These are phyloP conservation scores for Aspergillus luchuensis DNA, from an alignment of 2,329 filamentous ascomycete genomes.

Conservation along the genomic window DNA sequence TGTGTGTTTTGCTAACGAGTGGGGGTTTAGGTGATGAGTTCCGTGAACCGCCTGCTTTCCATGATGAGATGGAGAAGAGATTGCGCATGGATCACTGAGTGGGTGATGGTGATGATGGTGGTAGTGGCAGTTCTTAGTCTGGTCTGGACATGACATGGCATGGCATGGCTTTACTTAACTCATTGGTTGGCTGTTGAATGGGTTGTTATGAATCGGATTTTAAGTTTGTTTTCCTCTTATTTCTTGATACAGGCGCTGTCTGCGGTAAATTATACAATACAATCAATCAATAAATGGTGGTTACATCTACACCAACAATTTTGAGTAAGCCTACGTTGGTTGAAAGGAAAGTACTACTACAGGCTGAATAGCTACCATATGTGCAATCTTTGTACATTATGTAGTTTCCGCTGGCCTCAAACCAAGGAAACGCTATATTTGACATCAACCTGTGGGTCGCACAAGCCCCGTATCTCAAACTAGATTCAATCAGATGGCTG, in stretches of 20 bases:
- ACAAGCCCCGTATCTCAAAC: background rate
- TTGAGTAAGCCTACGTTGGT: no score
- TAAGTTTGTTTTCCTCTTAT: no score
- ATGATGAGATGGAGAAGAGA: slow-evolving; percentile 92
- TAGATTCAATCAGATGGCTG: slow-evolving; percentile 1
- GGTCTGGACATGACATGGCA: background rate
- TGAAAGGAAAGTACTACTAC: background rate
- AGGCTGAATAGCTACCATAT: slow-evolving; percentile 1
- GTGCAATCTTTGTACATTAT: slow-evolving; percentile 14
- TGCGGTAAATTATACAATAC: background rate
- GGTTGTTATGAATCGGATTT: background rate
- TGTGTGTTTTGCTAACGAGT: slow-evolving; percentile 10
- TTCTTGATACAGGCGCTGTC: background rate
- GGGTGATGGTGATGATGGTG: background rate
- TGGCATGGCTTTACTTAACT: no score
- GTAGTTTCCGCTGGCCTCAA: background rate
- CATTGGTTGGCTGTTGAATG: background rate
- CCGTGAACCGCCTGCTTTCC: slow-evolving; percentile 70
- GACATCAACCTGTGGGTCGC: slow-evolving; percentile 3
- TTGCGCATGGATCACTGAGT: slow-evolving; percentile 68
- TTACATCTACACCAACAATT: fast-evolving
- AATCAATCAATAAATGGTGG: background rate
- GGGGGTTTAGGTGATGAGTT: slow-evolving; percentile 63
- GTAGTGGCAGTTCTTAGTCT: no score
- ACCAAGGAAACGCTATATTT: slow-evolving; percentile 1